Evolutionary conservation across 106 monocot species (phyloP), one percentile per base, ranked within the genome.

Genomic region (Cymbidium sinense): DNA sequence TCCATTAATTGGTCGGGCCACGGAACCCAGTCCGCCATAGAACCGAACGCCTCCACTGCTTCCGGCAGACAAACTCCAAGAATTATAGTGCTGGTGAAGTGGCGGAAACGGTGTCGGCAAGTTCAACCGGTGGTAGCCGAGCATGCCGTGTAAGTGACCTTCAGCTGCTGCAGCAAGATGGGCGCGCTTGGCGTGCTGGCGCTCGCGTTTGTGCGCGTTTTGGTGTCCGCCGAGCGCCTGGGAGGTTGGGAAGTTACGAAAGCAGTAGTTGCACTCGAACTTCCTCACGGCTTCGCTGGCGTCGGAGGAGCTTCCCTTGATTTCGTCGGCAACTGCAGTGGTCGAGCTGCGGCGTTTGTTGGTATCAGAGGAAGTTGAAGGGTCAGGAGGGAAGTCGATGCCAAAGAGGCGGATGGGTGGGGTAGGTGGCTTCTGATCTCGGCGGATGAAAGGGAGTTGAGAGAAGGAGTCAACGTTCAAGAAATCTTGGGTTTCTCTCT

Each of bases 211-310:
- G 91, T 91, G 89, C 44, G 87, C 93, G 77, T 91, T 93, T 70
- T 89, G 87, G 86, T 96, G 85, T 19, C 91, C 96, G 76, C 96
- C 96, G 35, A 96, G 91, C 8, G 96, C 96, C 39, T 96, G 96
- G 9, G 98, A 98, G 5, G 96, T 96, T 11, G 96, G 93, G 84
- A 96, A 96, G 77, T 87, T 91, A 10, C 96, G 87, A 81, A 84
- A 85, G 88, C 96, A 96, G 86, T 93, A 96, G 82, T 94, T 93
- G 85, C 96, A 96, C 86, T 94, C 93, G 84, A 96, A 96, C 74
- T 87, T 96, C 77, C 91, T 37, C 11, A 13, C 76, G 2, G 50
- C 61, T 15, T 51, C 75, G 1, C 6, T 8, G 41, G 41, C 5
- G n/a, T 33, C 36, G 35, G 89, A 41, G 9, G 41, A 9, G 41